Base-by-base conservation (phyloP, 805 yeast species). In the Yarrowia sp. region DNA sequence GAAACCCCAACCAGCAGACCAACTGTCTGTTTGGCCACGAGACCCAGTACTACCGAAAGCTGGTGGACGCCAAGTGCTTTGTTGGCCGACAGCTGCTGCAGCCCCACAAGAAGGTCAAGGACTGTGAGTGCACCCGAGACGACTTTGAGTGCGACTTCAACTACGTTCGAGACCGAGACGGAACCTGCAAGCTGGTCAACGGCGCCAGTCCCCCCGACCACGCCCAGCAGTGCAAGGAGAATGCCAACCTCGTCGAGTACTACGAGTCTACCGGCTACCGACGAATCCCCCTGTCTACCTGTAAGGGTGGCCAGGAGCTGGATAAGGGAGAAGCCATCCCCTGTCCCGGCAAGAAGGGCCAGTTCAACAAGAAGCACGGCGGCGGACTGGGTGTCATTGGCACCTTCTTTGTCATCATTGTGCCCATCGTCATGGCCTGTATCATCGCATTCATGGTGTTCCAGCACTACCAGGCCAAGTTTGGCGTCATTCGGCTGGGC, bases 141-240 rank as follows among this genome's bases (percentile, higher is more conserved):
- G 99, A 94, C 74, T 95, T 81, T 74, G 99, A 95, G 77, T 95
- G 99, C 83, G 99, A 95, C 76, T 91, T 87, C 80, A 93, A 93
- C 78, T 93, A 82, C 76, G 84, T 78, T 68, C 83, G 88, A 69
- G 87, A 87, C 63, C 70, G 73, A 0, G 97, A 92, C 74, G 96
- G 96, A 20, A 89, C 95, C 2, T 95, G 99, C 79, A 86, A 86
- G 75, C 83, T 92, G 47, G 90, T 92, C n/a, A 80, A 82, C 20
- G 98, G 97, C 0, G 80, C 85, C 67, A 76, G 82, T 5, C 91
- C 96, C 9, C 82, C 85, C 14, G 90, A 91, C 74, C 86, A 87
- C 68, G 78, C 83, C 34, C 84, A 82, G 68, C 82, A 84, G 67
- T 91, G 98, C 77, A 72, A 73, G 15, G 81, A 80, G 67, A 80